phyloP scores from a whole-genome alignment of 345 rosid species.

The Gossypium sturtianum region DNA sequence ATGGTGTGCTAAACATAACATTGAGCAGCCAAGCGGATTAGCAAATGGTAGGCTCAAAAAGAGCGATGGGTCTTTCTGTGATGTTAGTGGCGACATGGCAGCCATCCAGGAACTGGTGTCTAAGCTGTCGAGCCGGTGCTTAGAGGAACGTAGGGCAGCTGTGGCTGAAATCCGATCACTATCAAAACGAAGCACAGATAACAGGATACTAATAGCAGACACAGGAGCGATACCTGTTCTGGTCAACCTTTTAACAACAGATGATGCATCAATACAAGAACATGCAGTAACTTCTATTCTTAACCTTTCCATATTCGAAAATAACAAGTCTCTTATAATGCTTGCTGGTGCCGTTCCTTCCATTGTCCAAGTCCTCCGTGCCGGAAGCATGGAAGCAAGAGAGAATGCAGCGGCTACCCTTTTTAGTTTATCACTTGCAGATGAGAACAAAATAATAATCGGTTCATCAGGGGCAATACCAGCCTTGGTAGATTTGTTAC shows the following conservation, averaged over 20 bases:
- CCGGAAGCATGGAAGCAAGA: conserved; percentile 81
- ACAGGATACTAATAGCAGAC: conserved; percentile 73
- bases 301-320: conserved; percentile 80
- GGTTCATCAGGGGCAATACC: conserved; percentile 89
- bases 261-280: conserved; percentile 57
- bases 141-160: conserved; percentile 56
- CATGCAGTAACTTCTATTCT: conserved; percentile 84
- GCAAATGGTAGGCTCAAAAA: conserved; percentile 58
- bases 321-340: conserved; percentile 76
- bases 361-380: conserved; percentile 73
- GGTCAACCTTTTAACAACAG: conserved; percentile 55
- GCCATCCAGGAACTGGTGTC: conserved; percentile 59
- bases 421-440: conserved; percentile 81
- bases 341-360: conserved; percentile 83
- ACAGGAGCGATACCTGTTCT: conserved; percentile 85
- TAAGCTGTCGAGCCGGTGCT: conserved; percentile 51
- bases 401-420: conserved; percentile 96
- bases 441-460: conserved; percentile 84
- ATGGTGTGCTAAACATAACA: conserved; percentile 70
- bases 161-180: conserved; percentile 69
- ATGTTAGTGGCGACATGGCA: conserved; percentile 56
- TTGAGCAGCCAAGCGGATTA: conserved; percentile 61
- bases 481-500: conserved; percentile 68
- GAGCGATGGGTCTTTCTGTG: conserved; percentile 60
- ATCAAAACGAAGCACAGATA: conserved; percentile 81